Base-by-base conservation (phyloP, 2,329 filamentous ascomycete species). In the Clarireedia hainanense region DNA sequence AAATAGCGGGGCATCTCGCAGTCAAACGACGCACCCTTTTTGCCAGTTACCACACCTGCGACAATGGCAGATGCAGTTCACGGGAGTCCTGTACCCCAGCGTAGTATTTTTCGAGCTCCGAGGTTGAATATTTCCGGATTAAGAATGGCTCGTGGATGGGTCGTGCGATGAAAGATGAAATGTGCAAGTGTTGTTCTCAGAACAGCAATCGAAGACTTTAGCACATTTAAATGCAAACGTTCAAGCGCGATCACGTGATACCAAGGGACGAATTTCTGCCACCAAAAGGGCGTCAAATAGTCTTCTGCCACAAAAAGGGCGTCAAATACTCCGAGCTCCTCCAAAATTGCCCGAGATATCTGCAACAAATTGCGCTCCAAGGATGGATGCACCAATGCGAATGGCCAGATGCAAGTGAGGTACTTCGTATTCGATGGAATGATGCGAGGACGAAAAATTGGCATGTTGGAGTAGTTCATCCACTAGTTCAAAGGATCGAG, bases 161-260 rank as follows among this genome's bases (percentile, higher is more conserved):
- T 30, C 48, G 36, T 17, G 50, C n/a, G 49, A 47, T 17, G 37
- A 49, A 39, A 43, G 53, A 50, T 40, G 50, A 57, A 42, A 57
- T 53, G 50, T 54, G 27, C 55, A 42, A 43, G 23, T 39, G 55
- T 49, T 53, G 55, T 57, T 53, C 55, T 57, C 43, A 57, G 55
- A 57, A 57, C 34, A 40, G 27, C 55, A 57, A 57, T 46, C 34
- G 50, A 53, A 53, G 15, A 47, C 43, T 26, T 26, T 47, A 27
- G 43, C 20, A 47, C 43, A 47, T 24, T 47, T 26, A 47, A 14
- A 46, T 34, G 30, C 30, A 34, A 34, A 34, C 10, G 30, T 34
- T 34, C 30, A 34, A 34, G 30, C 30, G 30, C 10, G 30, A 12
- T 3, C 30, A 34, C 30, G 30, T 34, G 30, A 12, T 4, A 2